Base-by-base conservation (phyloP, 2,329 filamentous ascomycete genomes). In the Leptographium procerum region DNA sequence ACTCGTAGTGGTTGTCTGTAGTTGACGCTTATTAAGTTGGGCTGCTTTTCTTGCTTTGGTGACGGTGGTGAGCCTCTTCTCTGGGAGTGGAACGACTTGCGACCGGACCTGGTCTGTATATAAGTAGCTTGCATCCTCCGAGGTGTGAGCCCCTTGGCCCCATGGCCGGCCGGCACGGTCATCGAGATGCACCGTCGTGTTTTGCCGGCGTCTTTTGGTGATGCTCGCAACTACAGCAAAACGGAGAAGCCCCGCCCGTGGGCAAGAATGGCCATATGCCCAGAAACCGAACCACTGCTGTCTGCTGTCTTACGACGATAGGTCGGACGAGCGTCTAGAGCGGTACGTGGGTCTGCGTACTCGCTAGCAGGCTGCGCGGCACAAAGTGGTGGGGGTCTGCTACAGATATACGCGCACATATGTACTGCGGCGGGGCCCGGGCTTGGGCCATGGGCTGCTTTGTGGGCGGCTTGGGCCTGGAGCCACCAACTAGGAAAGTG, bases 101-200 rank as follows among this genome's bases (percentile, higher is more conserved):
- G 52, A 28, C 52, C 52, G 52, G 52, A 54, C 52, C 36, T 24
- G 31, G n/a, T 24, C 34, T 54, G 52, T 54, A 28, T 54, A 54
- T 54, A 54, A 54, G 52, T 54, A 54, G 52, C 52, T 28, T 28
- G 9, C 52, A 19, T 34, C 52, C 33, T 28, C 52, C 33, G 33
- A 13, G 34, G 24, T 10, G 33, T 54, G 33, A 22, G 52, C 52
- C 52, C 52, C 47, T 50, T 26, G 16, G 26, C 26, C 45, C 47
- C 47, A 50, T 43, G 29, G 33, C 52, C 52, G 52, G 33, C 34
- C 52, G 52, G 52, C 52, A 43, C 34, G 52, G 33, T 16, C 52
- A 54, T 54, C 52, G 52, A 54, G 52, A 54, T 54, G 52, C 52
- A 54, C 52, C 52, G 34, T 54, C 52, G 52, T 29, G 33, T 54